These are phyloP conservation scores for Penicillium sp. DNA, from an alignment of 2,329 filamentous ascomycete species.

Conservation along the genomic window DNA sequence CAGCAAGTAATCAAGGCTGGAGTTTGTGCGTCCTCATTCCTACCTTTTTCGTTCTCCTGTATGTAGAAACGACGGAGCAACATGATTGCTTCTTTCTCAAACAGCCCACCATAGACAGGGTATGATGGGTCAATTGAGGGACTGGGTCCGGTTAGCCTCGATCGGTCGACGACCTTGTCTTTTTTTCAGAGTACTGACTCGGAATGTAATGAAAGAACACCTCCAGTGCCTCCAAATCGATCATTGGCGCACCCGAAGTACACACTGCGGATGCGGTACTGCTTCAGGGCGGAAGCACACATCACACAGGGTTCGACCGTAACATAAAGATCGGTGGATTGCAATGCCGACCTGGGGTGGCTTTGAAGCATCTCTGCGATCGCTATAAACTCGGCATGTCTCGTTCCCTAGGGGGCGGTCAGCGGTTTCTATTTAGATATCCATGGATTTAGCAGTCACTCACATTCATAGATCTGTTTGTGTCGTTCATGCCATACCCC, in stretches of 20 bases:
- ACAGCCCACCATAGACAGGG: slow-evolving; percentile 80
- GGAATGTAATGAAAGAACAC: slow-evolving; percentile 83
- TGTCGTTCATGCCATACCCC: slow-evolving; percentile 92
- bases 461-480: slow-evolving; percentile 76
- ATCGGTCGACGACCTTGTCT: neutral
- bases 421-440: neutral
- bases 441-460: slow-evolving; percentile 14
- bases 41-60: slow-evolving; percentile 91
- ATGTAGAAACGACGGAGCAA: slow-evolving; percentile 92
- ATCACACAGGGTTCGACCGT: slow-evolving; percentile 99
- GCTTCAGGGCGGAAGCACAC: slow-evolving; percentile 89
- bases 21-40: neutral
- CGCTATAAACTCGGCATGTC: slow-evolving; percentile 93
- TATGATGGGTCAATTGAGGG: slow-evolving; percentile 74
- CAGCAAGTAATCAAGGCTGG: slow-evolving; percentile 3
- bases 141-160: slow-evolving; percentile 37
- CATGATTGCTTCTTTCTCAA: slow-evolving; percentile 88
- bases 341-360: slow-evolving; percentile 66
- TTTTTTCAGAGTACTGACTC: slow-evolving; percentile 44
- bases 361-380: slow-evolving; percentile 63
- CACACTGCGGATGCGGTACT: slow-evolving; percentile 82
- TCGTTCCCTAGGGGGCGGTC: slow-evolving; percentile 71
- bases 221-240: slow-evolving; percentile 92
- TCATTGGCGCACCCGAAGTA: slow-evolving; percentile 97
- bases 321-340: slow-evolving; percentile 80